Evolutionary conservation across 495 filamentous ascomycete genomes (phyloP), one percentile per base, ranked within the genome.

Genomic region (Recurvomyces mirabilis): DNA sequence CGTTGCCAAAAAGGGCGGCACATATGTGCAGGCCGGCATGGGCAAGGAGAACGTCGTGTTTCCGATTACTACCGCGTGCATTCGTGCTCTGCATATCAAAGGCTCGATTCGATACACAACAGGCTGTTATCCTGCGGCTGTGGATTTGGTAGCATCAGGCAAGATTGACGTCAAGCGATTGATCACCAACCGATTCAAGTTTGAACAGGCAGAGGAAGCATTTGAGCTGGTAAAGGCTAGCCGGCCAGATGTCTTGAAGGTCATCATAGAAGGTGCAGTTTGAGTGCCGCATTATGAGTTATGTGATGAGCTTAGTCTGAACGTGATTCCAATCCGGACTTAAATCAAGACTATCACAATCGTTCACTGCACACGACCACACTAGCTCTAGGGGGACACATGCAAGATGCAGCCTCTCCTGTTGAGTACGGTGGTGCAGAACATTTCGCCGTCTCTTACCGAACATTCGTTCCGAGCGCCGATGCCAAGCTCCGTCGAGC

Each of bases 21-120:
- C 38, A 2, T 47, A 75, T 71, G 74, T 79, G 2, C 74, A 81
- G 54, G 73, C 69, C 32, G 76, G 75, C 13, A 72, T 79, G 69
- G 74, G 73, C 0, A 68, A 68, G 36, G 68, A 67, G 49, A 70
- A 75, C 54, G 69, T 75, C 33, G 57, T 51, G 1, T 73, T 77
- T 54, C 73, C 74, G 0, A 77, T 78, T 47, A 73, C 69, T 57
- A 68, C 65, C 2, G 65, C 67, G n/a, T 73, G 67, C 54, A 68
- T 68, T 13, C 69, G 71, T 51, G 75, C 70, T 46, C 47, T 76
- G 51, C 73, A 58, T 7, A 35, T 76, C 38, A 70, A 68, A 50
- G 71, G 72, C 5, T 68, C 67, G 39, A 72, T 75, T 53, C 64
- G 73, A 21, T 75, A 76, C 46, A 67, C 67, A 25, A 66, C 67